Evolutionary conservation across 2,329 filamentous ascomycete genomes (phyloP).

Genomic region (Bipolaris sorokiniana): DNA sequence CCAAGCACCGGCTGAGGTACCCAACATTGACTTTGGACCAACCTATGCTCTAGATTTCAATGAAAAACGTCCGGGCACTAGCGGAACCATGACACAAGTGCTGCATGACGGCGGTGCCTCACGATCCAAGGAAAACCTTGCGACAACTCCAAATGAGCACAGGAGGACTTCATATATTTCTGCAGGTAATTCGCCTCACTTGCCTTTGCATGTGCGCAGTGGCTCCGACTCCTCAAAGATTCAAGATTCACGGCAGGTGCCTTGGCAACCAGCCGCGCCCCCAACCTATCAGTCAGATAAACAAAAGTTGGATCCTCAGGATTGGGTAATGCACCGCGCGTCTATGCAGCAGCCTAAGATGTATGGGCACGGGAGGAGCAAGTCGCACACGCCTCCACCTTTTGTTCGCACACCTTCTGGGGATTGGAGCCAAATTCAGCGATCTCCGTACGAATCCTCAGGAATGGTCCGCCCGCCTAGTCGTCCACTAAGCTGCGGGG

Average conservation of each 20-base stretch:
- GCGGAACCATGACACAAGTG: conserved; percentile 57
- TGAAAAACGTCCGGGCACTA: conserved; percentile 61
- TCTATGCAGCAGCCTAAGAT: conserved; percentile 56
- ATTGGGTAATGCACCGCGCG: conserved; percentile 82
- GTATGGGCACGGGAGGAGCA: conserved; percentile 63
- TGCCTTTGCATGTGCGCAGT: conserved; percentile 52
- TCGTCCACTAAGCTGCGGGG: conserved; percentile 56
- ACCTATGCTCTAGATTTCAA: conserved; percentile 72
- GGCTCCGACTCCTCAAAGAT: conserved; percentile 43
- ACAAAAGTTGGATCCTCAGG: conserved; percentile 72
- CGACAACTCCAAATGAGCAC: conserved; percentile 35
- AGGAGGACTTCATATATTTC: conserved; percentile 38
- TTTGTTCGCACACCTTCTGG: conserved; percentile 52
- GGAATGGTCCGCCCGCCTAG: conserved; percentile 36
- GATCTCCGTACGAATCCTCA: conserved; percentile 33
- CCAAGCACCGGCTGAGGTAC: conserved; percentile 61
- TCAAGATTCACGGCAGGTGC: conserved; percentile 69
- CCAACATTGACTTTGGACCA: conserved; percentile 82
- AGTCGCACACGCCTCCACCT: conserved; percentile 58
- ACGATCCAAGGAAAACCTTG: conserved; percentile 44
- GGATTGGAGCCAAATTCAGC: conserved; percentile 53
- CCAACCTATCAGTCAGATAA: conserved; percentile 56
- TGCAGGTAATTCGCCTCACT: conserved; percentile 45
- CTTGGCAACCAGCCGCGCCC: conserved; percentile 78
- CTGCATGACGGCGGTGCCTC: conserved; percentile 36